A percentile compares a stretch with the other conserved stretches of the same genome.
Conservation (phyloP, 176 grass and related monocot species). For the Panicum miliaceum region DNA sequence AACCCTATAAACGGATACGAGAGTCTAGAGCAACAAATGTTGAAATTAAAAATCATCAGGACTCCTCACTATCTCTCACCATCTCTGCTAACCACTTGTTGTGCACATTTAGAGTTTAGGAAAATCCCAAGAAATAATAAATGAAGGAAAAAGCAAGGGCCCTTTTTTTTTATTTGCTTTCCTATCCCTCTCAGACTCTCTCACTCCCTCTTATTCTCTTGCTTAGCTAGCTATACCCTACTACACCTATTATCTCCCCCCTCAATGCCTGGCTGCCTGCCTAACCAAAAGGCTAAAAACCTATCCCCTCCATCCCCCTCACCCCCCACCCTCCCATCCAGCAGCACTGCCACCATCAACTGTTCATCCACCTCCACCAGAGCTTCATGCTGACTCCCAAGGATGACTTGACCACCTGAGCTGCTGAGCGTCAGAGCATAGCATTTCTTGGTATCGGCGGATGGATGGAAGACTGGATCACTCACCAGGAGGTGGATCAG, state of each 20-base stretch:
- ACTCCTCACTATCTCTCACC: too few relatives aligned
- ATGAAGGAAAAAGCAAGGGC: not conserved
- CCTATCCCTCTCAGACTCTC: not conserved
- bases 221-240: conserved; percentile 37
- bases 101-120: too few relatives aligned
- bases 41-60: too few relatives aligned
- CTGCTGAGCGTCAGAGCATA: conserved; percentile 32
- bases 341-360: conserved; percentile 39
- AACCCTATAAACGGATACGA: too few relatives aligned
- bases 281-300: conserved; percentile 51
- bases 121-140: not conserved
- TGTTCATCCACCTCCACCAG: conserved; percentile 46
- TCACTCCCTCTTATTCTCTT: conserved; percentile 4
- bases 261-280: conserved; percentile 6
- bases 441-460: conserved; percentile 2
- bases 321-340: conserved; percentile 29
- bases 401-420: conserved; percentile 56
- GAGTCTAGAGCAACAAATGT: too few relatives aligned
- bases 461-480: conserved; percentile 39
- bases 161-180: conserved; percentile 16
- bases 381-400: conserved; percentile 46
- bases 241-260: conserved; percentile 3
- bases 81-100: too few relatives aligned
- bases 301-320: conserved; percentile 43
- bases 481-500: conserved; percentile 21